phyloP scores from a whole-genome alignment of 2,329 filamentous ascomycete species.

The Aurifilum marmelostoma region DNA sequence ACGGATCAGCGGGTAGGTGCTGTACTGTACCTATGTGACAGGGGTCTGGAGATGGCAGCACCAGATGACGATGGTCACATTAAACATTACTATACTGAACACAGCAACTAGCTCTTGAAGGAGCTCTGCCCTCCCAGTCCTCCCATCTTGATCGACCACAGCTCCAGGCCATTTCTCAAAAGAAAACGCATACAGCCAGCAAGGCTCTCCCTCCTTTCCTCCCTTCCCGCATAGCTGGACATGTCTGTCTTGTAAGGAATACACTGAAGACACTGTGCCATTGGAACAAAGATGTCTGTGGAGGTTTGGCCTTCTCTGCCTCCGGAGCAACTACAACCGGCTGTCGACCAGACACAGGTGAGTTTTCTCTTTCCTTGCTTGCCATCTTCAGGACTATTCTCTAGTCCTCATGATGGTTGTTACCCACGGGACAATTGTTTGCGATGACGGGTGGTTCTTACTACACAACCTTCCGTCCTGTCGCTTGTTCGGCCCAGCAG shows the following conservation, averaged over 20 bases:
- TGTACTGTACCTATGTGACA: background rate
- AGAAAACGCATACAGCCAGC: background rate
- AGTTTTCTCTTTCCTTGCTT: constrained; percentile 31
- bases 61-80: constrained; percentile 5
- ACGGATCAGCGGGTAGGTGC: background rate
- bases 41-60: background rate
- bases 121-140: background rate
- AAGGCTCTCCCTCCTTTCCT: too few relatives aligned
- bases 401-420: background rate
- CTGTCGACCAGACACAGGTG: constrained; percentile 56
- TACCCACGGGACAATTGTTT: background rate
- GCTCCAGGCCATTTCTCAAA: background rate
- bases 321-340: constrained; percentile 53
- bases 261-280: constrained; percentile 1
- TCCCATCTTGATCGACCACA: background rate
- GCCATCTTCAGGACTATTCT: background rate
- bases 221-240: background rate
- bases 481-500: background rate
- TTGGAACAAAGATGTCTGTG: constrained; percentile 53
- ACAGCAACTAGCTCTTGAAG: background rate
- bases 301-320: constrained; percentile 61
- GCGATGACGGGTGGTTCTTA: constrained; percentile 21
- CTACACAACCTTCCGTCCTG: background rate
- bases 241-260: constrained; percentile 36
- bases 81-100: background rate